Evolutionary conservation across 352 stramenopile species (phyloP).

Genomic region (Aphanomyces cochlioides): DNA sequence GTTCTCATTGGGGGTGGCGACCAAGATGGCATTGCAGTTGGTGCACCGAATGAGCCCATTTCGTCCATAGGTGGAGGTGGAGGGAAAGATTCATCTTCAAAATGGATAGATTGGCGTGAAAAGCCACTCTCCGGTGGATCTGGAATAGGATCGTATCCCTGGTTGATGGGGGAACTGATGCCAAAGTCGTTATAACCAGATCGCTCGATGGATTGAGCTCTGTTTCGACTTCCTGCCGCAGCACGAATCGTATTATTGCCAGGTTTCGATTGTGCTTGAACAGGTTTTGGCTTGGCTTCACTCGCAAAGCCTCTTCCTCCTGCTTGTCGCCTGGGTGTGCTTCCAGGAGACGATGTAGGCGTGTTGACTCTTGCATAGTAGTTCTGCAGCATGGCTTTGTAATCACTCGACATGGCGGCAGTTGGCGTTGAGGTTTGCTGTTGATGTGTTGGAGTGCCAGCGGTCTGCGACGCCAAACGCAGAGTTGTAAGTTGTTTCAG

Average conservation of each 20-base stretch:
- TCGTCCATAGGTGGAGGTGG: conserved; percentile 65
- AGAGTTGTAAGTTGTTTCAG: conserved; percentile 81
- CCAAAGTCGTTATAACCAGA: neutral
- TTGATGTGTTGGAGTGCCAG: conserved; percentile 21
- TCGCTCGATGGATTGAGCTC: conserved; percentile 5
- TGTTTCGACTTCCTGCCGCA: neutral
- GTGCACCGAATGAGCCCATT: conserved; percentile 53
- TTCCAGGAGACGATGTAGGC: conserved; percentile 22
- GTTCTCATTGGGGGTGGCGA: conserved; percentile 61
- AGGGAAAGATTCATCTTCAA: conserved; percentile 69
- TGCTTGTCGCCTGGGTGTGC: conserved; percentile 12
- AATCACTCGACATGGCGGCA: neutral
- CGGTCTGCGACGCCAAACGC: conserved; percentile 38
- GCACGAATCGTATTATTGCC: conserved; percentile 7
- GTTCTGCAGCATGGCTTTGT: neutral
- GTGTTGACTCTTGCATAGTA: conserved; percentile 21
- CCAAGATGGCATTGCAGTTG: conserved; percentile 69
- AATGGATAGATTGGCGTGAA: conserved; percentile 43
- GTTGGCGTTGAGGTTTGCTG: conserved; percentile 3
- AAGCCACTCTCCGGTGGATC: conserved; percentile 6
- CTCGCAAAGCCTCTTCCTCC: conserved; percentile 1
- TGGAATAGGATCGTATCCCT: conserved; percentile 6
- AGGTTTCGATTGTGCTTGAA: neutral
- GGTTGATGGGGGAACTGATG: neutral
- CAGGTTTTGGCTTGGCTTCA: neutral